Evolutionary conservation across 2,329 filamentous ascomycete species (phyloP), one percentile per base, ranked within the genome.

Genomic region (Lecanicillium sp.): DNA sequence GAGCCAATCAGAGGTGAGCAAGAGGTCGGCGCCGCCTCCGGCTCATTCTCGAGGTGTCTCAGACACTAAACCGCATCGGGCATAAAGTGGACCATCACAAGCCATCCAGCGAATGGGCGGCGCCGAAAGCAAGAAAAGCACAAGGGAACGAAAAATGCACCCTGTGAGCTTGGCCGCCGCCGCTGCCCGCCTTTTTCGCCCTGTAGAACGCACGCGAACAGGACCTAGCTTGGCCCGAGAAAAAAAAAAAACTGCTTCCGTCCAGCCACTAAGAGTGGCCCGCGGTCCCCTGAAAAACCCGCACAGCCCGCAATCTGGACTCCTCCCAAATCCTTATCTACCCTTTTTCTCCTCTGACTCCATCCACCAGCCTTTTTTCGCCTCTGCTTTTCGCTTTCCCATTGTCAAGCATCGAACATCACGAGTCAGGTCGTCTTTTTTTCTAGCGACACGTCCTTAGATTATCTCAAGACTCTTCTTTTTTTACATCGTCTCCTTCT

Each of bases 271-370:
- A 17, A 15, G 13, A 33, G 18, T 18, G 30, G 15, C 30, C 15
- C 33, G 22, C 17, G 22, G 27, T 39, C 40, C 37, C 41, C 41
- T 43, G 41, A 43, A 43, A 44, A 42, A 40, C 39, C 42, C 39
- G 42, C 42, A 42, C n/a, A 36, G 18, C 39, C 33, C 22, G 22
- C 22, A 25, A 25, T 25, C 22, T 25, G 33, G 36, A 40, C 33
- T 37, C 34, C 33, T 32, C 29, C 14, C 18, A 17, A 22, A 17
- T 33, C 29, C 29, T 41, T 36, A 18, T 31, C 6, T n/a, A 14
- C 18, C 11, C 17, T 17, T 14, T 19, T 15, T n/a, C 27, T 18
- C 33, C 29, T 10, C 17, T 12, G 22, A 17, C 22, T 32, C 20
- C 33, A 29, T 22, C 13, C 30, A 27, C 34, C 28, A 41, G 38